Evolutionary conservation across 345 rosid species (phyloP).

Genomic region (Fremontodendron californicum): DNA sequence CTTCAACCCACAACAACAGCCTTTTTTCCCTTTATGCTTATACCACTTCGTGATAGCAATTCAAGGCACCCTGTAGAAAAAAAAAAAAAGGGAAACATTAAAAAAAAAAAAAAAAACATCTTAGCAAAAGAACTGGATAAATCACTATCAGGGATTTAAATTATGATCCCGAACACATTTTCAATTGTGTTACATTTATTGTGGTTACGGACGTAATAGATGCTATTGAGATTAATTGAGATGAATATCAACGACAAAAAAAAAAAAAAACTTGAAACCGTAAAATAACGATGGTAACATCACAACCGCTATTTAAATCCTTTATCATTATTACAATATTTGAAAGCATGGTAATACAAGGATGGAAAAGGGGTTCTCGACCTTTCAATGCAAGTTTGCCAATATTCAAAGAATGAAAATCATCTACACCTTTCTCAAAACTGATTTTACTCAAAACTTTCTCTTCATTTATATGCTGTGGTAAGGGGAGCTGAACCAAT

Average conservation of each 20-base stretch:
- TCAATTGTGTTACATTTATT: too few relatives aligned
- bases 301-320: too few relatives aligned
- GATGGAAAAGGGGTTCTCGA: conserved; percentile 85
- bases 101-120: too few relatives aligned
- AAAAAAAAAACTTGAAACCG: too few relatives aligned
- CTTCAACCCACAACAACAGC: conserved; percentile 93
- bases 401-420: conserved; percentile 91
- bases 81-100: neutral
- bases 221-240: too few relatives aligned
- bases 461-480: conserved; percentile 84
- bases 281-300: too few relatives aligned
- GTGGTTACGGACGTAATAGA: too few relatives aligned
- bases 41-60: conserved; percentile 70
- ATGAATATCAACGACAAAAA: too few relatives aligned
- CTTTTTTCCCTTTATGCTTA: conserved; percentile 62
- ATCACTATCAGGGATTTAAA: too few relatives aligned
- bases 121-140: neutral
- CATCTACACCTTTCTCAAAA: conserved; percentile 85
- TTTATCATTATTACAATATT: neutral
- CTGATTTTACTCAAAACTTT: conserved; percentile 68
- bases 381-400: conserved; percentile 99
- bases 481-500: conserved; percentile 89
- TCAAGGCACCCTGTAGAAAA: conserved; percentile 69
- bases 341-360: conserved; percentile 80
- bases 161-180: too few relatives aligned